These are phyloP conservation scores for Ulota crispa DNA, from an alignment of 225 moss, liverwort and hornwort species.

Conservation along the genomic window DNA sequence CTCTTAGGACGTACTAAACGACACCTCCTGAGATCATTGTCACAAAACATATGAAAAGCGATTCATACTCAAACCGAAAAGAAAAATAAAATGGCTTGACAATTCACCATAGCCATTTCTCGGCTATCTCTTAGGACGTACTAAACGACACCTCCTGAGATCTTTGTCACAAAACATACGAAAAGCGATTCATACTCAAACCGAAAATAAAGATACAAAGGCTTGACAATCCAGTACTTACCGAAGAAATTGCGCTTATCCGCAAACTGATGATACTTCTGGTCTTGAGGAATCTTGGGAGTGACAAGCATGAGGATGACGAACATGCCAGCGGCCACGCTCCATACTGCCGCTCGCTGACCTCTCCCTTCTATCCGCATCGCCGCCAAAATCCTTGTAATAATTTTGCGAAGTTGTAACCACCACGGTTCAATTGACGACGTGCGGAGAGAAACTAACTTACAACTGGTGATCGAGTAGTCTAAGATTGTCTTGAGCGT, in stretches of 20 bases:
- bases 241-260: conserved; percentile 90
- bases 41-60: background rate
- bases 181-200: too few relatives aligned
- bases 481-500: background rate
- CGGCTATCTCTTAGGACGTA: too few relatives aligned
- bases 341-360: conserved; percentile 65
- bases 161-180: too few relatives aligned
- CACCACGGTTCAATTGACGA: background rate
- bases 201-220: background rate
- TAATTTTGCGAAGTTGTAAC: background rate
- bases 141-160: too few relatives aligned
- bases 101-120: too few relatives aligned
- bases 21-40: background rate
- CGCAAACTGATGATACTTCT: conserved; percentile 90
- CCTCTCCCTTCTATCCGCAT: conserved; percentile 57
- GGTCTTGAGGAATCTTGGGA: conserved; percentile 89
- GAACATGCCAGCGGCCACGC: conserved; percentile 53
- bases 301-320: conserved; percentile 79
- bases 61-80: background rate
- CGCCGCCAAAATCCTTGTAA: background rate
- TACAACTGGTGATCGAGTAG: background rate
- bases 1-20: too few relatives aligned
- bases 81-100: background rate
- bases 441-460: background rate
- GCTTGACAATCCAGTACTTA: conserved; percentile 12